Evolutionary conservation across 331 rosid species (phyloP).

Genomic region (Pyrus hybrid): DNA sequence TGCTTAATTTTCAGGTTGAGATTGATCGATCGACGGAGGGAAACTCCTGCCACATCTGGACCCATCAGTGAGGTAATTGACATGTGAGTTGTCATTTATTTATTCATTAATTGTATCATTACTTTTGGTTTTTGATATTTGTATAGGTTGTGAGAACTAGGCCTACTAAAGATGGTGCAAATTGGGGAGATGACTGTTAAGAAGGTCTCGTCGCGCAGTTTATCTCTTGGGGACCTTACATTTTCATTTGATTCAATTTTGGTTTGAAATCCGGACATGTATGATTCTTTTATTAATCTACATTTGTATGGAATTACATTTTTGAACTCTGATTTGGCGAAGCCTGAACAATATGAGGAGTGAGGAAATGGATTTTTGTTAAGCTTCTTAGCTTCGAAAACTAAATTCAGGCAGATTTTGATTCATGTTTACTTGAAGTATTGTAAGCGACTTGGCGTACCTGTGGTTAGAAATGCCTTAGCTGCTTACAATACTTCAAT

Average conservation of each 20-base stretch:
- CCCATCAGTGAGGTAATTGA: conserved; percentile 46
- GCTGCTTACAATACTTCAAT: conserved; percentile 87
- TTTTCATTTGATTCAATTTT: conserved; percentile 67
- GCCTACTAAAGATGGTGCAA: conserved; percentile 35
- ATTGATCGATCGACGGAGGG: conserved; percentile 5
- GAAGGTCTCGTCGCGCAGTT: conserved; percentile 53
- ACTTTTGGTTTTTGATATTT: background rate
- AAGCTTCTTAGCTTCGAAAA: background rate
- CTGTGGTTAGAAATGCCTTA: conserved; percentile 76
- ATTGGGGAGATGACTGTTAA: conserved; percentile 43
- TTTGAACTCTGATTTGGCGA: background rate
- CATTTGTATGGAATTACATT: background rate
- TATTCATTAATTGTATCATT: background rate
- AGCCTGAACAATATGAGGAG: background rate
- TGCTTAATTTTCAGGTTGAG: conserved; percentile 12
- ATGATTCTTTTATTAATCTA: background rate
- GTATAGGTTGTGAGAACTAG: conserved; percentile 77
- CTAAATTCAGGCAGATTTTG: background rate
- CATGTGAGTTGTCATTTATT: background rate
- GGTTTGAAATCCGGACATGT: conserved; percentile 75
- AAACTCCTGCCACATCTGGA: conserved; percentile 11
- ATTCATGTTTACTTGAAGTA: conserved; percentile 21
- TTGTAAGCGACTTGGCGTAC: too few species aligned
- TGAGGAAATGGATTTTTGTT: background rate
- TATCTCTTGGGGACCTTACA: conserved; percentile 52